phyloP scores from a whole-genome alignment of 192 early-diverging fungal species.

The Allomyces javanicus region DNA sequence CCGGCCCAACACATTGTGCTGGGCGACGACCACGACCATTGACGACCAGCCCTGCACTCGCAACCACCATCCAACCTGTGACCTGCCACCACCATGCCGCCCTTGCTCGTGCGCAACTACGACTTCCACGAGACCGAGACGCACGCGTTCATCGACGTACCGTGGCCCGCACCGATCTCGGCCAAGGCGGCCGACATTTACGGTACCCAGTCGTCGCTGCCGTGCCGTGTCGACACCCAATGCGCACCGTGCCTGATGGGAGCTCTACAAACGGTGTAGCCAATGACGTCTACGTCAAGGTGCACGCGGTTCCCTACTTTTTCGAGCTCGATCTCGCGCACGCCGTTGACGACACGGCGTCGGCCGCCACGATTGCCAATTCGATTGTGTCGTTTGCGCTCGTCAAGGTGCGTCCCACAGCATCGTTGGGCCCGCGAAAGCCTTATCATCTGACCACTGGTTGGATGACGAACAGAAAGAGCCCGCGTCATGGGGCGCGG shows the following conservation, averaged over 20 bases:
- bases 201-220: conserved; percentile 5
- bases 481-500: too few species aligned
- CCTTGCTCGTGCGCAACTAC: not conserved
- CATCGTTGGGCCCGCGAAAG: too few species aligned
- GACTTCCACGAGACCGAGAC: not conserved
- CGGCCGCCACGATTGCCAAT: conserved; percentile 7
- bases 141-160: not conserved
- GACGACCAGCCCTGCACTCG: too few species aligned
- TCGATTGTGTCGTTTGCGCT: too few species aligned
- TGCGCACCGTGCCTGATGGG: too few species aligned
- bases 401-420: too few species aligned
- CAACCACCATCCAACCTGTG: too few species aligned
- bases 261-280: conserved; percentile 3
- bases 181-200: conserved; percentile 18
- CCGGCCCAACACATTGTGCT: too few species aligned
- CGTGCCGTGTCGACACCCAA: not conserved
- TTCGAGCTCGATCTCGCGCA: conserved; percentile 26
- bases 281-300: conserved; percentile 27
- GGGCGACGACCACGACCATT: too few species aligned
- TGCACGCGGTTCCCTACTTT: conserved; percentile 27
- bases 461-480: too few species aligned
- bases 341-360: conserved; percentile 13
- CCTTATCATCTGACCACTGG: too few species aligned
- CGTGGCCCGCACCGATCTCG: not conserved
- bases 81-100: not conserved